Evolutionary conservation across 2,329 filamentous ascomycete genomes (phyloP), one percentile per base, ranked within the genome.

Genomic region (Hypoxylon sp.): DNA sequence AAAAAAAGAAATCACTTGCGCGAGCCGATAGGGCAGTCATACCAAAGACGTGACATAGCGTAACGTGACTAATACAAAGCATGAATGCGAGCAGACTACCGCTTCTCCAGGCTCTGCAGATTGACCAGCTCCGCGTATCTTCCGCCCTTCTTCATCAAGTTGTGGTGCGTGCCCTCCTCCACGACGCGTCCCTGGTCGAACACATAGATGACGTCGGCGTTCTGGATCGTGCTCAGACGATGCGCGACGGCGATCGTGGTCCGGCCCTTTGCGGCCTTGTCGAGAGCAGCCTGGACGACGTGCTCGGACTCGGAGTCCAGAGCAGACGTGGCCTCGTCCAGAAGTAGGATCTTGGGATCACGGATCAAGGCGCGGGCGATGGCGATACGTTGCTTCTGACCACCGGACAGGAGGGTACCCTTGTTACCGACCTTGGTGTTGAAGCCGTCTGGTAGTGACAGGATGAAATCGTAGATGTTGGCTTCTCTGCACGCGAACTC

Each of bases 171-270:
- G 4, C 95, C 95, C 73, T 88, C 87, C 83, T 98, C 95, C 1
- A 97, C 92, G 48, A 98, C 89, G 66, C 89, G 87, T 6, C 95
- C 96, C 75, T 93, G 90, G 79, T 98, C 95, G 78, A 98, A 96
- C n/a, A 98, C 95, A 72, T 97, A 98, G 74, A 98, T 98, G 54
- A 95, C 83, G 77, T 98, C 95, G 0, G 95, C 95, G 78, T 96
- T 95, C 78, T 97, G 94, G 68, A 98, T 98, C 0, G 96, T 98
- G 76, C 90, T 94, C 5, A 99, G 83, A 25, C 96, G 87, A 81
- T 99, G 95, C 2, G 96, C 96, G 0, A 99, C 95, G 0, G 95
- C 95, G 70, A 99, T 96, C 0, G 95, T 98, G 6, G 94, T 97
- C 57, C 94, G 88, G 49, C 91, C 94, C 83, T 92, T 91, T 20